These are phyloP conservation scores for Thelephora aurantiotincta DNA, from an alignment of 768 basidiomycete genomes.

Conservation along the genomic window DNA sequence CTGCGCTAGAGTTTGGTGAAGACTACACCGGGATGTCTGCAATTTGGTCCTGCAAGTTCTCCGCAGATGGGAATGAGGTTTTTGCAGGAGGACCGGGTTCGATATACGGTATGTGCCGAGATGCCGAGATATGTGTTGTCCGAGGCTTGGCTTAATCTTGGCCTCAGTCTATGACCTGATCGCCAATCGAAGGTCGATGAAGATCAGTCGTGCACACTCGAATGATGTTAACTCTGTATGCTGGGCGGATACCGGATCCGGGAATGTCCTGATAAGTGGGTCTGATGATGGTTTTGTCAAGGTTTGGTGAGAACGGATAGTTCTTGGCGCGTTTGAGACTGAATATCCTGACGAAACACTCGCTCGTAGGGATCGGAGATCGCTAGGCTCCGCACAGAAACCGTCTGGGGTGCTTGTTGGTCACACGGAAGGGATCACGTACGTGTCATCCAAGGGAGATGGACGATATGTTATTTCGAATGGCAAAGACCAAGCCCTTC, in stretches of 20 bases:
- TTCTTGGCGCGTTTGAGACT: neutral
- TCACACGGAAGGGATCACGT: slow-evolving; percentile 92
- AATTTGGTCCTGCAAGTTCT: slow-evolving; percentile 93
- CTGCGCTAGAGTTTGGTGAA: slow-evolving; percentile 38
- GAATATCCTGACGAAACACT: neutral
- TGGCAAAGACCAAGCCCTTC: slow-evolving; percentile 87
- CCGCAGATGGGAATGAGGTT: slow-evolving; percentile 90
- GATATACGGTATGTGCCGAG: slow-evolving; percentile 41
- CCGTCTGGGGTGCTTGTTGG: slow-evolving; percentile 91
- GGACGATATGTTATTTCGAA: slow-evolving; percentile 93
- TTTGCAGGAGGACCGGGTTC: slow-evolving; percentile 83
- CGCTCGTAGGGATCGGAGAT: slow-evolving; percentile 33
- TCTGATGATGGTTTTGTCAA: slow-evolving; percentile 93
- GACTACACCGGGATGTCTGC: slow-evolving; percentile 22
- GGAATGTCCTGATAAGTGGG: slow-evolving; percentile 89
- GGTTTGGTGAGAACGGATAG: slow-evolving; percentile 55
- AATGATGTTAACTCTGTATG: slow-evolving; percentile 94
- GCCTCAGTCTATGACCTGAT: slow-evolving; percentile 79
- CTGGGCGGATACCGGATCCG: slow-evolving; percentile 88
- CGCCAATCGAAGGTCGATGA: slow-evolving; percentile 63
- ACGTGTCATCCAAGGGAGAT: slow-evolving; percentile 91
- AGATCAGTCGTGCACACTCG: slow-evolving; percentile 62
- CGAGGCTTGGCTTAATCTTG: neutral
- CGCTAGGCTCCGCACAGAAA: slow-evolving; percentile 34
- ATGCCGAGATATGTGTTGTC: neutral